These are phyloP conservation scores for Scenedesmus sp. DNA, from an alignment of 163 green algal species.

Conservation along the genomic window DNA sequence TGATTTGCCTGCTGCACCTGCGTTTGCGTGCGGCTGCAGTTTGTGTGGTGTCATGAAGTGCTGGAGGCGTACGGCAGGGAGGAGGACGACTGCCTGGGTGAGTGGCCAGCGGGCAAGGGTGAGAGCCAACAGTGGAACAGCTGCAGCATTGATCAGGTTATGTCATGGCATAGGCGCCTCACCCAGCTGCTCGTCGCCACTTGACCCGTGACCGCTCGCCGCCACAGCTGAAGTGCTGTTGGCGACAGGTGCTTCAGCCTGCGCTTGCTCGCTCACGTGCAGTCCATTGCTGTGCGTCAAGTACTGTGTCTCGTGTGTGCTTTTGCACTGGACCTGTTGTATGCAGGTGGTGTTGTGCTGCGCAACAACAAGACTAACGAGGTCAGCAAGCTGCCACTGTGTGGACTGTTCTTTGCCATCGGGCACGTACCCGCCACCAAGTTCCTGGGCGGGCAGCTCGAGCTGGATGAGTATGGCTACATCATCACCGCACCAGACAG, in stretches of 20 bases:
- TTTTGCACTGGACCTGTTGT: not conserved
- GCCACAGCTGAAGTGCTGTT: too few relatives aligned
- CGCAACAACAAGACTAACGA: slow-evolving; percentile 77
- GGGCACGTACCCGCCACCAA: slow-evolving; percentile 89
- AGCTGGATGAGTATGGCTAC: slow-evolving; percentile 87
- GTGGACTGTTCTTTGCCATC: slow-evolving; percentile 95
- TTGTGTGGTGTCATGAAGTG: slow-evolving; percentile 81
- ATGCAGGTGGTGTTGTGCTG: slow-evolving; percentile 46
- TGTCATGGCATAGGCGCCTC: too few relatives aligned
- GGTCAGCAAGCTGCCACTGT: slow-evolving; percentile 73
- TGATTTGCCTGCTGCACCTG: not conserved
- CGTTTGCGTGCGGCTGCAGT: slow-evolving; percentile 19
- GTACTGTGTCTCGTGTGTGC: not conserved
- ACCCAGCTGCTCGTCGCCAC: too few relatives aligned
- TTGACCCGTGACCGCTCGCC: too few relatives aligned
- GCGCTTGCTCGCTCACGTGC: too few relatives aligned
- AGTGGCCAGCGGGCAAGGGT: slow-evolving; percentile 27
- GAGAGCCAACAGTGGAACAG: not conserved
- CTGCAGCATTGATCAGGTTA: not conserved
- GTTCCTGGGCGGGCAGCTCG: slow-evolving; percentile 83
- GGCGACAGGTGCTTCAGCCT: too few relatives aligned
- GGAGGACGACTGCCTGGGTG: slow-evolving; percentile 54
- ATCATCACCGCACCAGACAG: slow-evolving; percentile 76
- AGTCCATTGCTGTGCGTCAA: not conserved
- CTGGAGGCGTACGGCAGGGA: slow-evolving; percentile 86